Base-by-base conservation (phyloP, 2,329 filamentous ascomycete species). In the Hypoxylon rubiginosum region DNA sequence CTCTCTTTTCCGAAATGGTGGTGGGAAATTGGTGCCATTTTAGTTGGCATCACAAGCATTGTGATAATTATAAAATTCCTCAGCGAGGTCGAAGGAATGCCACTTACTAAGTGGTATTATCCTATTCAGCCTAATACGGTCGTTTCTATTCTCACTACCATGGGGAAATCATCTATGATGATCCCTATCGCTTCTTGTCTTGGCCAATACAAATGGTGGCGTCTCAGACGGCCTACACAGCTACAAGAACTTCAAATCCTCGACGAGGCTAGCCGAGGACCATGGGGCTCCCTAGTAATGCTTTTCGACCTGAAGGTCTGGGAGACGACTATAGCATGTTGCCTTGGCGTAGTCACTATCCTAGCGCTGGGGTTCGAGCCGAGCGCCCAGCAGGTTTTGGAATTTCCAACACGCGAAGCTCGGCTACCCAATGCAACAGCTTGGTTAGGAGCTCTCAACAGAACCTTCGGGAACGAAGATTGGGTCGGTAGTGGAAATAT, bases 381-480 rank as follows among this genome's bases (percentile, higher is more conserved):
- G 49, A 51, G 49, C 49, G 49, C 49, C 28, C 49, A 51, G 28
- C 49, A 51, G 49, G 26, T 49, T 19, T 19, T 49, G 15, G n/a
- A 4, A 4, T 51, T 51, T 30, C 28, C 49, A 51, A 34, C 13
- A 9, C 49, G 49, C 10, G 21, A 51, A 34, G 30, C 26, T 36
- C 49, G 21, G 17, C n/a, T 36, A 15, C 13, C 19, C 15, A 51
- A 51, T 19, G 7, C 32, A 11, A 51, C 46, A 7, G 46, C 49
- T 11, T 8, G n/a, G 15, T 7, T 36, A 17, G 49, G 28, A 11
- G 24, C 11, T 7, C 15, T 51, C 6, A 51, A 32, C 10, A 32
- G 6, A 32, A 32, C 30, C 10, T 32, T 32, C 10, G 30, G 30
- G 10, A 5, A 32, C 7, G 7, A 8, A 32, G 30, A 32, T 32